Percentiles rank a stretch among this genome's conserved stretches.
phyloP scores from a whole-genome alignment of 192 early-diverging fungal species.

The Linnemannia schmuckeri region DNA sequence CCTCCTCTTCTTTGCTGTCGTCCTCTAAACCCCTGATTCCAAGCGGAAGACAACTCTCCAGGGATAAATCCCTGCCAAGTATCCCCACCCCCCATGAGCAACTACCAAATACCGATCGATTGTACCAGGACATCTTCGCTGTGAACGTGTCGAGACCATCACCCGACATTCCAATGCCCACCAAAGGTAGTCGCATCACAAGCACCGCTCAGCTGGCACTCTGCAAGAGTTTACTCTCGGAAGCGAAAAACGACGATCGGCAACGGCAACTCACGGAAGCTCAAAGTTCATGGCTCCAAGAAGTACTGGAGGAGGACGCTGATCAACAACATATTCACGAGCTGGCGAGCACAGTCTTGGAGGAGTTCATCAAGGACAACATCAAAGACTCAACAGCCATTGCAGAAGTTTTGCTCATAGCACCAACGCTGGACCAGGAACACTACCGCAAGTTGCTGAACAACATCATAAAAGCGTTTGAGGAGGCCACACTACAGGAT shows the following conservation, averaged over 20 bases:
- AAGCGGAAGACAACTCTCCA: not conserved
- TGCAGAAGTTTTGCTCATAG: slow-evolving; percentile 7
- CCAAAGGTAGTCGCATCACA: not conserved
- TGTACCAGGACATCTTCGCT: not conserved
- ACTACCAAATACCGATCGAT: not conserved
- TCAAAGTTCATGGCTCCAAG: not conserved
- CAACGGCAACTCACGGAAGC: not conserved
- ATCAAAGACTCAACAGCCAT: slow-evolving; percentile 12
- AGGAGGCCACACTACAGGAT: not conserved
- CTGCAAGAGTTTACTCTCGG: not conserved
- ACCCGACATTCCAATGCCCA: not conserved
- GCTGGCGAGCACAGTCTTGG: not conserved
- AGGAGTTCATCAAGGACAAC: slow-evolving; percentile 1
- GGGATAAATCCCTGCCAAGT: not conserved
- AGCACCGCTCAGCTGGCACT: not conserved
- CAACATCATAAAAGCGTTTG: not conserved
- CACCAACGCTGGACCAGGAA: slow-evolving; percentile 6
- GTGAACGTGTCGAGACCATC: not conserved
- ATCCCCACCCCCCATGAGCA: not conserved
- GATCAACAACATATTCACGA: not conserved
- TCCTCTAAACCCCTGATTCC: not conserved
- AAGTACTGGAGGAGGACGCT: not conserved
- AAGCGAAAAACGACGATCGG: not conserved
- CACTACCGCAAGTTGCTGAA: not conserved
- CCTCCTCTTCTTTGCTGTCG: no score